These are phyloP conservation scores for Neoascochyta sp. DNA, from an alignment of 2,329 filamentous ascomycete species.

Conservation along the genomic window DNA sequence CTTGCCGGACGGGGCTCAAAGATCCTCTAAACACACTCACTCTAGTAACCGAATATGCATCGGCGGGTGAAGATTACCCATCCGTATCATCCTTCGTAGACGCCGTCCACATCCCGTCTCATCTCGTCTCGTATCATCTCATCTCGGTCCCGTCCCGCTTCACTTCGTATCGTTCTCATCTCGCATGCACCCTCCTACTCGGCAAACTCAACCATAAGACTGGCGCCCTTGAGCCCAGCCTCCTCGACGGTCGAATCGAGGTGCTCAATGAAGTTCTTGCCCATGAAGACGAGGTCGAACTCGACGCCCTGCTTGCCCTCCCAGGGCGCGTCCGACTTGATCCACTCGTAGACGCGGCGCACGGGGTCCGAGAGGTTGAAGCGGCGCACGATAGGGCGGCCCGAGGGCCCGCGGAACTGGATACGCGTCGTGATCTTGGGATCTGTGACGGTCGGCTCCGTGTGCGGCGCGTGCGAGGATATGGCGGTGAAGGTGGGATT, in stretches of 20 bases:
- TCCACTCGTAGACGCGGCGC: conserved; percentile 86
- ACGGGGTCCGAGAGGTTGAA: conserved; percentile 76
- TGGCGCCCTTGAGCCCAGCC: conserved; percentile 84
- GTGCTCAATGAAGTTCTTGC: conserved; percentile 75
- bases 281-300: conserved; percentile 88
- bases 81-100: background rate
- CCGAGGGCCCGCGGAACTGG: conserved; percentile 72
- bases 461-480: conserved; percentile 67
- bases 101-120: background rate
- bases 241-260: conserved; percentile 73
- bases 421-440: conserved; percentile 77
- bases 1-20: too few species aligned
- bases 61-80: background rate
- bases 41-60: too few species aligned
- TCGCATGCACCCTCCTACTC: conserved; percentile 11
- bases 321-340: conserved; percentile 77
- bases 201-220: conserved; percentile 86
- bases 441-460: conserved; percentile 66
- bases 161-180: background rate
- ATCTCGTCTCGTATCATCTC: background rate
- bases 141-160: background rate
- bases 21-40: too few species aligned
- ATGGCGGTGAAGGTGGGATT: conserved; percentile 65
- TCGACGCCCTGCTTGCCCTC: conserved; percentile 73
- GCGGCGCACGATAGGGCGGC: conserved; percentile 78